These are phyloP conservation scores for Aspergillus sclerotiicarbonarius DNA, from an alignment of 495 filamentous ascomycete species.

Conservation along the genomic window DNA sequence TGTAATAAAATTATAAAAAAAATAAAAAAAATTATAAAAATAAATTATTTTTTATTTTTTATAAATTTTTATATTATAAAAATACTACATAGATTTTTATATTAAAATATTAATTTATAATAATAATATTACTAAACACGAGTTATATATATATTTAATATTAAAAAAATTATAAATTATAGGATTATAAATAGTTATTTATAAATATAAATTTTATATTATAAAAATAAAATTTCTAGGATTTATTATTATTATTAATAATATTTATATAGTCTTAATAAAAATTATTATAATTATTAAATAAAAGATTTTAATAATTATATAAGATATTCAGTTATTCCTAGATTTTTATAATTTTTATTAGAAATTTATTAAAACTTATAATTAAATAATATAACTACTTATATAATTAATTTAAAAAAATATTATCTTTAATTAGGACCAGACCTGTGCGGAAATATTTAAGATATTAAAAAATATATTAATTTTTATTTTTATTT, in stretches of 20 bases:
- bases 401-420: neutral
- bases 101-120: no score
- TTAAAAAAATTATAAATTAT: neutral
- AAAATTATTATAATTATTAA: no score
- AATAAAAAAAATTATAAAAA: no score
- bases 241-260: neutral
- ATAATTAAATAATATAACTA: neutral
- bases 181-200: neutral
- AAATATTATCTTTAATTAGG: neutral
- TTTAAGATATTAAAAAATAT: neutral
- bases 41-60: neutral
- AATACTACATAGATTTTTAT: no score
- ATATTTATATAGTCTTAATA: no score
- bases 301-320: no score
- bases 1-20: no score
- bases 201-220: conserved; percentile 3
- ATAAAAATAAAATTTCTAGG: neutral
- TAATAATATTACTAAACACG: neutral
- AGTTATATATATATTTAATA: neutral
- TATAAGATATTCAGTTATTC: no score
- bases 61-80: neutral
- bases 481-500: no score
- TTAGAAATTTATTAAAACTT: neutral
- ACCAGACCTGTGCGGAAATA: neutral
- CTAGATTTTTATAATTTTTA: neutral